These are phyloP conservation scores for Kazachstania taianensis DNA, from an alignment of 805 yeast genomes.

Conservation along the genomic window DNA sequence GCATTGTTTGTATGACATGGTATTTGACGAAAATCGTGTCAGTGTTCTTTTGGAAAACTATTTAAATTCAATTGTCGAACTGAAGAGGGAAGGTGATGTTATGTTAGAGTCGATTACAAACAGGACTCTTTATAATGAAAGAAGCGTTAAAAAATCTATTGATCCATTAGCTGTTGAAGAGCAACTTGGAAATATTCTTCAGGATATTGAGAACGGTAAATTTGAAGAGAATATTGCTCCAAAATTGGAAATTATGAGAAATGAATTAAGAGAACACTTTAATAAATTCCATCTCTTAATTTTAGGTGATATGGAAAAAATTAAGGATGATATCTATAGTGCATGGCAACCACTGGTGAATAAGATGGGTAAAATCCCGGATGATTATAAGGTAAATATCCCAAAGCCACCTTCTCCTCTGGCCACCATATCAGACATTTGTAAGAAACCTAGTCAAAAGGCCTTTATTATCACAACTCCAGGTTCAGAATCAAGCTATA, in stretches of 20 bases:
- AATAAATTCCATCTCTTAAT: constrained; percentile 59
- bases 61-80: constrained; percentile 30
- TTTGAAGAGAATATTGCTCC: constrained; percentile 30
- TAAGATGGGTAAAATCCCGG: constrained; percentile 6
- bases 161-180: constrained; percentile 58
- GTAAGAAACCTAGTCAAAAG: constrained; percentile 37
- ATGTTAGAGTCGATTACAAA: constrained; percentile 59
- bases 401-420: constrained; percentile 43
- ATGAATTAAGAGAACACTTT: constrained; percentile 37
- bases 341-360: constrained; percentile 19
- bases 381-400: constrained; percentile 6
- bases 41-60: constrained; percentile 41
- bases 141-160: constrained; percentile 55
- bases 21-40: constrained; percentile 65
- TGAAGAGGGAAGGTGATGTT: constrained; percentile 34
- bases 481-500: constrained; percentile 72
- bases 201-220: constrained; percentile 44
- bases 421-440: constrained; percentile 45
- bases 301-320: constrained; percentile 51
- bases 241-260: constrained; percentile 37
- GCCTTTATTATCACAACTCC: constrained; percentile 67
- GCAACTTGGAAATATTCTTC: constrained; percentile 39
- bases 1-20: constrained; percentile 51
- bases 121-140: constrained; percentile 41
- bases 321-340: constrained; percentile 27